Percentiles rank a stretch among this genome's conserved stretches.
These are phyloP conservation scores for Coemansia aciculifera DNA, from an alignment of 192 early-diverging fungal genomes.

Conservation along the genomic window DNA sequence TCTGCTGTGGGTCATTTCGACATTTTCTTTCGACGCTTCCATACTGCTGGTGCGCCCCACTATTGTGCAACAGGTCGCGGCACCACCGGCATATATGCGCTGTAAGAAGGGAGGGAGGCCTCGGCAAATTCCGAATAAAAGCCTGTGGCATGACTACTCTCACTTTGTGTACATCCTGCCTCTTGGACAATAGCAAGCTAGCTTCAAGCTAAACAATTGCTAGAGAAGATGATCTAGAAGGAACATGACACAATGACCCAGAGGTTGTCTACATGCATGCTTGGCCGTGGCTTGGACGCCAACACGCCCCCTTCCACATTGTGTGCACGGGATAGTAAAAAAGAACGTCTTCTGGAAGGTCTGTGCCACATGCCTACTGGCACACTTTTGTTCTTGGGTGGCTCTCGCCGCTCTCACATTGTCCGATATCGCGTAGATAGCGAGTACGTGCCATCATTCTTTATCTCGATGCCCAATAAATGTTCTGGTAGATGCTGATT, in stretches of 20 bases:
- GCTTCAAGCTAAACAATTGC: background rate
- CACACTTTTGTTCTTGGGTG: background rate
- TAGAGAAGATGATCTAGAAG: slow-evolving; percentile 1
- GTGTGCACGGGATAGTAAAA: background rate
- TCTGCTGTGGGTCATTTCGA: too few relatives aligned
- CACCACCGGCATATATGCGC: too few relatives aligned
- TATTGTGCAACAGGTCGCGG: too few relatives aligned
- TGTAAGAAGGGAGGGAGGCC: too few relatives aligned
- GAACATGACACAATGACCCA: background rate
- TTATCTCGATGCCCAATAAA: too few relatives aligned
- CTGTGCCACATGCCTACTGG: background rate
- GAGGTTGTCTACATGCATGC: background rate
- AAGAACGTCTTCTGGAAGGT: slow-evolving; percentile 8
- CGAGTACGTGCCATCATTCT: background rate
- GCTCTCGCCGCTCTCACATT: background rate
- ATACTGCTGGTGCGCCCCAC: too few relatives aligned
- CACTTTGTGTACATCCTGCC: too few relatives aligned
- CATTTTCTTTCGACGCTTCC: too few relatives aligned
- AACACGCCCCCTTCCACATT: background rate
- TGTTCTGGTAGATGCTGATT: too few relatives aligned
- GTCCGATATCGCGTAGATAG: background rate
- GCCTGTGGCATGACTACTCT: too few relatives aligned
- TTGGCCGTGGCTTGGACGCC: background rate
- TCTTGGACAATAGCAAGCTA: too few relatives aligned
- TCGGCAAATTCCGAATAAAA: too few relatives aligned